A percentile compares a stretch with the other conserved stretches of the same genome.
These are phyloP conservation scores for Trichophyton simii DNA, from an alignment of 2,329 filamentous ascomycete species.

Conservation along the genomic window DNA sequence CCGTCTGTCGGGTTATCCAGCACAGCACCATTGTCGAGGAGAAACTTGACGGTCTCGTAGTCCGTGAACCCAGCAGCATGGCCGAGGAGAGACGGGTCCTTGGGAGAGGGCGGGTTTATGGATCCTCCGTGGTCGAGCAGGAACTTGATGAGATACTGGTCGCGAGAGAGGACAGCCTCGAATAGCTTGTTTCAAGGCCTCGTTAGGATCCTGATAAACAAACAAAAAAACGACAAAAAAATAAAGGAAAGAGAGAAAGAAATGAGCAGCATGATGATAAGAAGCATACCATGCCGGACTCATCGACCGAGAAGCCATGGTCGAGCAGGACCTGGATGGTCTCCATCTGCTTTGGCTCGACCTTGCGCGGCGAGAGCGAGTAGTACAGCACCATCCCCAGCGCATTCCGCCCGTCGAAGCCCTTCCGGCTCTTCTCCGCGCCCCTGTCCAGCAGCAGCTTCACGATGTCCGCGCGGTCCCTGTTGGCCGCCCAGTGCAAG, in stretches of 20 bases:
- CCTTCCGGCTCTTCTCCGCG: neutral
- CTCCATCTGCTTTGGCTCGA: neutral
- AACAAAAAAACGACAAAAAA: neutral
- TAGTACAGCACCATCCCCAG: conserved; percentile 2
- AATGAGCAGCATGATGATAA: neutral
- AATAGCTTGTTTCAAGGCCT: neutral
- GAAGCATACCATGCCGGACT: conserved; percentile 1
- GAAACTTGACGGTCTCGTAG: conserved; percentile 4
- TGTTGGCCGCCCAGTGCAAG: conserved; percentile 4
- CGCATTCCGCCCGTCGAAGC: conserved; percentile 1
- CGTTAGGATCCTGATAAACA: neutral
- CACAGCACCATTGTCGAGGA: neutral
- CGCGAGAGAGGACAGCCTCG: conserved; percentile 1
- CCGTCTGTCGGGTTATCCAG: conserved; percentile 1
- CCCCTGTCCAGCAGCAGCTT: neutral
- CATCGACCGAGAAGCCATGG: conserved; percentile 1
- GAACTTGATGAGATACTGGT: conserved; percentile 3
- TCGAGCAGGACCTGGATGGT: conserved; percentile 2
- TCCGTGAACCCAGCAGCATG: conserved; percentile 3
- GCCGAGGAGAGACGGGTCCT: neutral
- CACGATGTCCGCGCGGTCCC: conserved; percentile 1
- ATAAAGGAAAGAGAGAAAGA: neutral
- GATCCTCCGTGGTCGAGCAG: conserved; percentile 2
- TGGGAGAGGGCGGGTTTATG: neutral
- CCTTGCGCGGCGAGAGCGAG: neutral